Base-by-base conservation (phyloP, 495 filamentous ascomycete genomes). In the Choiromyces venosus region DNA sequence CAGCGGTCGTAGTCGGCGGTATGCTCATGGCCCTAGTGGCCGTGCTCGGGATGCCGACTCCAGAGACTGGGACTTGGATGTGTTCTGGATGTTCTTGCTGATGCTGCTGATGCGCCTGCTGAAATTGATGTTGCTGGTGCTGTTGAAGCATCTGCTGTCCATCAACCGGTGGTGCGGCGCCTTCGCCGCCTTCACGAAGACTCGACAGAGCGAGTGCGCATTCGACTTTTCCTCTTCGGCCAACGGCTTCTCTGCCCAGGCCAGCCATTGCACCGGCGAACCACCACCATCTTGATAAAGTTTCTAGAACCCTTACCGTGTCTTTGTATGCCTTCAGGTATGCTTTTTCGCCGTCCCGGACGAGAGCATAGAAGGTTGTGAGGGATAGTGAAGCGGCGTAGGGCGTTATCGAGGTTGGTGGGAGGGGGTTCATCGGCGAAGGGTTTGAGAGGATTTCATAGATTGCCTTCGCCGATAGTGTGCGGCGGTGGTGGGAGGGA, bases 221-320 rank as follows among this genome's bases (percentile, higher is more conserved):
- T 40, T 77, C 74, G 25, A 72, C 76, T 29, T 77, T 77, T 16
- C 74, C 75, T 37, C 65, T 70, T 42, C 74, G 66, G n/a, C 66
- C 73, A 67, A 79, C 56, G 10, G 78, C 78, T 36, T 67, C 69
- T 37, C 52, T 46, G n/a, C 78, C 78, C 38, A 80, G 52, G 37
- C 68, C 70, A 16, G 78, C 78, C 77, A 80, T 80, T 8, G 77
- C 78, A 18, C 78, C 78, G 10, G 78, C 78, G 19, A 80, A 79
- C 77, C 77, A 80, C 78, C 78, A 80, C 70, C 71, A 77, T 29
- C 72, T 68, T 4, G 74, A 67, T 39, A 80, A 69, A 42, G 66
- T 64, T 65, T 70, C 75, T 4, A 80, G 66, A 44, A 37, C 72
- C 10, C 74, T 66, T 14, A 79, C 72, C 44, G 68, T 72, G n/a